Evolutionary conservation across 192 early-diverging fungal genomes (phyloP), one percentile per base, ranked within the genome.

Genomic region (Backusella parvicylindrica): DNA sequence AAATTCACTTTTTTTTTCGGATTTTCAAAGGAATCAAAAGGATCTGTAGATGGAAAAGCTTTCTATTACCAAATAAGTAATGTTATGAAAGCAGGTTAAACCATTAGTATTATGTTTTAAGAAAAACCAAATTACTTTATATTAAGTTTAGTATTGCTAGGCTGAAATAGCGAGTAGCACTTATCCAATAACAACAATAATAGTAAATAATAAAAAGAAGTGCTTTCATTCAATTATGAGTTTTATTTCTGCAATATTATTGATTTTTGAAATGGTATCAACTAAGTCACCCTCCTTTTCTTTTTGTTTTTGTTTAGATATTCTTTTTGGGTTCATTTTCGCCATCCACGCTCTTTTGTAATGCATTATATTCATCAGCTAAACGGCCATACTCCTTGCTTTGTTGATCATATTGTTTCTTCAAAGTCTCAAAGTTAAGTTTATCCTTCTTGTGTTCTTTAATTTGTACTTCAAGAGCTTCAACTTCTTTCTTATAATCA

Each of bases 341-440:
- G 4, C 43, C 71, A 28, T 35, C 16, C 2, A 23, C 40, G 30
- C 28, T 66, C 23, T 68, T 56, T 41, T 70, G 73, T n/a, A 80
- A 69, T 60, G 56, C 56, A 36, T 77, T 78, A n/a, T 49, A 50
- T 74, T 78, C 75, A 30, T 79, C 77, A 49, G 70, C 70, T 28
- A 78, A 68, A 43, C 75, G 63, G 41, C 74, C 35, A 40, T 76
- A 81, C 33, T 81, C 79, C 28, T 60, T 47, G 23, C 68, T 21
- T 50, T 81, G 79, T 13, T 77, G 77, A 4, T 37, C 68, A n/a
- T 40, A 70, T 35, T 78, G 75, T 28, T 81, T 81, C 53, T 72
- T 78, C n/a, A 78, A 67, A 21, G 73, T 78, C 41, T 56, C 77
- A 71, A 68, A 80, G 64, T 82, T 75, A 72, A 73, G 66, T 33